These are phyloP conservation scores for Saprolegnia parasitica DNA, from an alignment of 352 stramenopile species.

Conservation along the genomic window DNA sequence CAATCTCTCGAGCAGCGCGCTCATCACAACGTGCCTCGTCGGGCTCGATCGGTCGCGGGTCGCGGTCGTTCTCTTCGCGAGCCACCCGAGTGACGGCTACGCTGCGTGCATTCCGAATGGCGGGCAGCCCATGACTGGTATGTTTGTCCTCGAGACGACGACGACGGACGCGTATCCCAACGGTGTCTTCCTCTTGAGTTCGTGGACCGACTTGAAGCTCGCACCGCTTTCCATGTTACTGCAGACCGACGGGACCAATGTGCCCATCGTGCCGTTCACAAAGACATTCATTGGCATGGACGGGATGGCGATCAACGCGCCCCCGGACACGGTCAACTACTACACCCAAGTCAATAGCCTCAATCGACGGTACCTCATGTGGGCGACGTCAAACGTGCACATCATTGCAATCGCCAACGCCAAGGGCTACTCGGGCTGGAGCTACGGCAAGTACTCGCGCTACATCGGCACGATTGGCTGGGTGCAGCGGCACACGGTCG, in stretches of 20 bases:
- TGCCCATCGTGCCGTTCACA: neutral
- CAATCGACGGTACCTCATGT: constrained; percentile 15
- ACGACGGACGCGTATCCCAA: constrained; percentile 1
- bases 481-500: neutral
- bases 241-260: neutral
- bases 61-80: neutral
- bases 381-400: neutral
- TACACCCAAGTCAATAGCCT: constrained; percentile 3
- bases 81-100: neutral
- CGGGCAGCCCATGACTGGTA: neutral
- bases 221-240: neutral
- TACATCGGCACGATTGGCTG: neutral
- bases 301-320: too few relatives aligned
- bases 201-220: constrained; percentile 1
- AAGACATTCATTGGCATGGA: neutral
- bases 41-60: neutral
- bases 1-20: neutral
- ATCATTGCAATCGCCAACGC: neutral
- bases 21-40: neutral
- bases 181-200: constrained; percentile 5
- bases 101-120: neutral
- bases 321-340: neutral
- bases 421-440: neutral
- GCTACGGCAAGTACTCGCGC: neutral
- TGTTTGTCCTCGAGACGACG: constrained; percentile 1